Conservation (phyloP, 2,329 filamentous ascomycete genomes). For the Juglanconis oblonga region DNA sequence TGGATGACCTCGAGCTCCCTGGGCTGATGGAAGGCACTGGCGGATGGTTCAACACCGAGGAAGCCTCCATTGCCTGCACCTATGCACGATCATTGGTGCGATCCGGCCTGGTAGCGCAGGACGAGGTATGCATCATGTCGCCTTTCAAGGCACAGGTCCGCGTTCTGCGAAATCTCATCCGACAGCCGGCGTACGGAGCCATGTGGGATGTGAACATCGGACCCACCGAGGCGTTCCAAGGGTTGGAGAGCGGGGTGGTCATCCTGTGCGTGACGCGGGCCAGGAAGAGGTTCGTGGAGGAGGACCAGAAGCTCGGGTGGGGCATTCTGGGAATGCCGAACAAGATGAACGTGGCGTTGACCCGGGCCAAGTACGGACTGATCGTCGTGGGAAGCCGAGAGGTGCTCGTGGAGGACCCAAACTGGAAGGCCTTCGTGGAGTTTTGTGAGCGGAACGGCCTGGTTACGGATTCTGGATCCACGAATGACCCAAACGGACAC, state of each 20-base stretch:
- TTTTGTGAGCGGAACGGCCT: conserved; percentile 20
- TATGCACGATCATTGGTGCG: conserved; percentile 18
- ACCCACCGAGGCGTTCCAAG: conserved; percentile 25
- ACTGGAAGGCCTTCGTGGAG: conserved; percentile 18
- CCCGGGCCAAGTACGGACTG: conserved; percentile 23
- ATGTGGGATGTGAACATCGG: conserved; percentile 23
- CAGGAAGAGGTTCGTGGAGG: conserved; percentile 19
- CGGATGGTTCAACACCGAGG: conserved; percentile 23
- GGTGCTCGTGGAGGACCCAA: conserved; percentile 17
- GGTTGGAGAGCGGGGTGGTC: conserved; percentile 22
- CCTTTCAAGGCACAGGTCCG: conserved; percentile 25
- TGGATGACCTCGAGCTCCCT: conserved; percentile 21
- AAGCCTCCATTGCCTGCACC: conserved; percentile 17
- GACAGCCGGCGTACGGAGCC: background rate
- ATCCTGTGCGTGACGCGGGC: conserved; percentile 24
- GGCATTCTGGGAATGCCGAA: conserved; percentile 21
- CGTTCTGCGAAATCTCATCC: conserved; percentile 15
- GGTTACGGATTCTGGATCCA: background rate
- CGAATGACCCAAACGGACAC: too few species aligned
- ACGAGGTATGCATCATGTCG: conserved; percentile 22
- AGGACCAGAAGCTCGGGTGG: conserved; percentile 21
- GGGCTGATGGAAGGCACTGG: conserved; percentile 15
- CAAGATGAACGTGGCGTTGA: conserved; percentile 24
- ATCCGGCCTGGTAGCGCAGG: conserved; percentile 12
- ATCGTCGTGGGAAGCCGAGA: conserved; percentile 21